Evolutionary conservation across 495 filamentous ascomycete species (phyloP), one percentile per base, ranked within the genome.

Genomic region (Aspergillus baeticus): DNA sequence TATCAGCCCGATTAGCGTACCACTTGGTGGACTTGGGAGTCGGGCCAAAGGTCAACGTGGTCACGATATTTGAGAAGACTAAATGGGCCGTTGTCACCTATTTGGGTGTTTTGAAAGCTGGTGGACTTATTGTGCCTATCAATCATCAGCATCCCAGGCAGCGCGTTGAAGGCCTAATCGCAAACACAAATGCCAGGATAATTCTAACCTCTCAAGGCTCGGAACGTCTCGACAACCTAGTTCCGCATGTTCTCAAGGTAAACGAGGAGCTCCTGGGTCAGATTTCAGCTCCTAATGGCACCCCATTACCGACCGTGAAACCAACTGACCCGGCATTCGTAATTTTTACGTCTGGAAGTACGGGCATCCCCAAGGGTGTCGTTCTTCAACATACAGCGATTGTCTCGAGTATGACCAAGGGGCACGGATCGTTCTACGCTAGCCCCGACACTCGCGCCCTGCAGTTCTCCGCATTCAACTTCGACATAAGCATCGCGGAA

Each of bases 341-440:
- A 6, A 53, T 59, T 2, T 59, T 54, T 20, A 59, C 56, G 0
- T 54, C 49, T 18, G 56, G 56, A 26, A 42, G 34, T 17, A 59
- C 56, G 1, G 56, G 56, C 3, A 17, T 42, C 2, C 56, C 50
- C 5, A 59, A 59, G 18, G 56, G 49, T 1, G 45, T 54, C 0
- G 42, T 59, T 0, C 49, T 59, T 2, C 37, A 41, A 36, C 56
- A 59, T 29, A 35, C 23, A 11, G 38, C 43, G 5, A 45, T 58
- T 11, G 53, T 48, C 2, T 55, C 53, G 4, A 55, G 53, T 15
- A 55, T 57, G 45, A 20, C 21, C 3, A 42, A 50, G 21, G 43
- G 43, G 1, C 53, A 55, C 31, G 53, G 53, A 0, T 38, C 43
- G 2, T 34, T 42, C 37, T 55, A 55, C 18, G 53, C 53, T 0